phyloP scores from a whole-genome alignment of 208 protist genomes.

The Trypanosoma grayi region DNA sequence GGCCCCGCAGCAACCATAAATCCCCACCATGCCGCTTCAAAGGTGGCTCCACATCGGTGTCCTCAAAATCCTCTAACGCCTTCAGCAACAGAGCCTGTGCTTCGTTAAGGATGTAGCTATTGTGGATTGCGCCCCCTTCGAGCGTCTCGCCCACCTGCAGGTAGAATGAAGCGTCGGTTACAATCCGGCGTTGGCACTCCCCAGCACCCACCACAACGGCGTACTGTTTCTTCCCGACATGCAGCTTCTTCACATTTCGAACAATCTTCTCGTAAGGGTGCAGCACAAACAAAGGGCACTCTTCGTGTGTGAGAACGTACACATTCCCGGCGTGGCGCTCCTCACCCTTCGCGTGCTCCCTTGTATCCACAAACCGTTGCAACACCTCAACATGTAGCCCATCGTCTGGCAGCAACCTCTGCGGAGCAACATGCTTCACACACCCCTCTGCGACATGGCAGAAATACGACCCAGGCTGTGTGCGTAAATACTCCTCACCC shows the following conservation, averaged over 20 bases:
- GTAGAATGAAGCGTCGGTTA: conserved; percentile 85
- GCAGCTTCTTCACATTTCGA: conserved; percentile 52
- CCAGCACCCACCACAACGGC: conserved; percentile 24
- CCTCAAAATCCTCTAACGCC: conserved; percentile 68
- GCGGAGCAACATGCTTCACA: conserved; percentile 42
- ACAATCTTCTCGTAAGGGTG: conserved; percentile 93
- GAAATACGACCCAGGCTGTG: conserved; percentile 57
- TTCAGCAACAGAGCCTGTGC: conserved; percentile 84
- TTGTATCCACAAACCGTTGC: conserved; percentile 84
- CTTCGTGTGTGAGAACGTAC: conserved; percentile 84
- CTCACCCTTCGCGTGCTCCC: conserved; percentile 50
- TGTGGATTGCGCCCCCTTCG: conserved; percentile 43
- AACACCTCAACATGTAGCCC: conserved; percentile 87
- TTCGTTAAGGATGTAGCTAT: conserved; percentile 70
- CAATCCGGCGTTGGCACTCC: conserved; percentile 45
- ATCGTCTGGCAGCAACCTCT: conserved; percentile 60
- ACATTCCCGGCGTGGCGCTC: conserved; percentile 61
- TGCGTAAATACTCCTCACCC: conserved; percentile 71
- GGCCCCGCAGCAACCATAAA: conserved; percentile 88
- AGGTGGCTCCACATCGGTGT: conserved; percentile 24
- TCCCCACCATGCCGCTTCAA: conserved; percentile 73
- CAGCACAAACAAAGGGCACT: conserved; percentile 81
- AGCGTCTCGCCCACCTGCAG: conserved; percentile 75
- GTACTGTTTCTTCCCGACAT: conserved; percentile 32
- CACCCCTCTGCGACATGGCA: conserved; percentile 80